Evolutionary conservation across 164 flowering plant species (phyloP).

Genomic region (Litsea cubeba): DNA sequence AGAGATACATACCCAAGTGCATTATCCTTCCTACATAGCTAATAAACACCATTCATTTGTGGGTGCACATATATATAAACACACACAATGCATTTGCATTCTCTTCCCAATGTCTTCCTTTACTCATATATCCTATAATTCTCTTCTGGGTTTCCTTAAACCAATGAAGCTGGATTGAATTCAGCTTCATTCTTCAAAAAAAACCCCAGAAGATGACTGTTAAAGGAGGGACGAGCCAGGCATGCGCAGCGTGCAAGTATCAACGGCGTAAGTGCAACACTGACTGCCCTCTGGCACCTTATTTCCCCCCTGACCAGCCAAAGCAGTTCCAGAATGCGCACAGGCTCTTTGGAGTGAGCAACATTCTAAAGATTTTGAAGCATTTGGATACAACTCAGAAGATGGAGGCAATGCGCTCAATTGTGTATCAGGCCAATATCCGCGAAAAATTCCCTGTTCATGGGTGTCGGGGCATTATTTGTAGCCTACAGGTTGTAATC

Average conservation of each 20-base stretch:
- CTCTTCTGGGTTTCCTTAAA: background rate
- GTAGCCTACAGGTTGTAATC: constrained; percentile 14
- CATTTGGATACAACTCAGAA: constrained; percentile 13
- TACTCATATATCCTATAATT: background rate
- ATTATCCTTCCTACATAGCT: background rate
- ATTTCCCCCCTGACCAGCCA: constrained; percentile 44
- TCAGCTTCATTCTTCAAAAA: background rate
- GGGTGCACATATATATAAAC: background rate
- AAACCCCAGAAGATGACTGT: constrained; percentile 22
- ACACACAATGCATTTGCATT: background rate
- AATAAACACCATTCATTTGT: background rate
- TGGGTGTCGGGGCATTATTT: constrained; percentile 30
- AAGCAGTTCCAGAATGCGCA: constrained; percentile 49
- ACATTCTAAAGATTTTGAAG: constrained; percentile 37
- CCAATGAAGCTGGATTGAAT: background rate
- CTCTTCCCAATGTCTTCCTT: background rate
- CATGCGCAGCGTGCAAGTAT: constrained; percentile 73
- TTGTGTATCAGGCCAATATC: constrained; percentile 32
- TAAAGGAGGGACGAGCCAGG: constrained; percentile 38
- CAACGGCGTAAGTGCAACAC: constrained; percentile 49
- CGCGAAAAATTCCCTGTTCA: constrained; percentile 42
- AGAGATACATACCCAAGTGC: background rate
- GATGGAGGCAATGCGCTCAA: constrained; percentile 34
- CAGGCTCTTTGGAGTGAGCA: constrained; percentile 50
- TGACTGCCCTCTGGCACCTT: constrained; percentile 57